Evolutionary conservation across 768 basidiomycete species (phyloP).

Genomic region (Kwoniella pini): DNA sequence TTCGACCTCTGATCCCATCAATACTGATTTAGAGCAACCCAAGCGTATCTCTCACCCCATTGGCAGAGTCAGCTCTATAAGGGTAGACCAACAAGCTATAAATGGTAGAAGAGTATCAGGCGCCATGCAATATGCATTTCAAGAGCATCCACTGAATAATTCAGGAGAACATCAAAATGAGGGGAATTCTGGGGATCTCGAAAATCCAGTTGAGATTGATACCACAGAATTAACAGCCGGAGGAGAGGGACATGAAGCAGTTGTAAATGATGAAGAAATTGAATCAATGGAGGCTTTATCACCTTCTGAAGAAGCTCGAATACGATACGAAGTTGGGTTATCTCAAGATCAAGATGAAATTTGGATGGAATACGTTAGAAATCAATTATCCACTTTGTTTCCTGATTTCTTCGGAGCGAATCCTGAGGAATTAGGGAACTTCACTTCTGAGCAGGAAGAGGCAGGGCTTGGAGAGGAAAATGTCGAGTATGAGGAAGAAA

Average conservation of each 20-base stretch:
- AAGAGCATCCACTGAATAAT: neutral
- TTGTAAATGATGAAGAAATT: neutral
- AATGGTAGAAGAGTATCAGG: constrained; percentile 19
- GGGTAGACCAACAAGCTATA: neutral
- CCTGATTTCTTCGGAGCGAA: constrained; percentile 33
- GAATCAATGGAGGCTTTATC: neutral
- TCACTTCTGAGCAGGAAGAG: neutral
- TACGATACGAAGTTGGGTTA: constrained; percentile 9
- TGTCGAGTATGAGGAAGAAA: no score
- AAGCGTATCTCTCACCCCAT: no score
- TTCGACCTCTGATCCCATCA: neutral
- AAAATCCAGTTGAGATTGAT: neutral
- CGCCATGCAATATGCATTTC: constrained; percentile 23
- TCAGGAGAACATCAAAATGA: neutral
- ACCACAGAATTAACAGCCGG: neutral
- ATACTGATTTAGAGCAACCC: no score
- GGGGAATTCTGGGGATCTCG: neutral
- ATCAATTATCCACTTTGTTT: constrained; percentile 34
- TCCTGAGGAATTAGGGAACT: neutral
- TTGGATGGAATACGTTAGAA: constrained; percentile 41
- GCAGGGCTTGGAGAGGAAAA: no score
- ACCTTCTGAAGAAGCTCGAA: constrained; percentile 1
- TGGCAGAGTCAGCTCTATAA: neutral
- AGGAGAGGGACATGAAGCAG: no score
- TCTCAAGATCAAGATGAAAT: constrained; percentile 26